A percentile compares a stretch with the other conserved stretches of the same genome.
These are phyloP conservation scores for Diaporthe caulivora DNA, from an alignment of 2,329 filamentous ascomycete genomes.

Conservation along the genomic window DNA sequence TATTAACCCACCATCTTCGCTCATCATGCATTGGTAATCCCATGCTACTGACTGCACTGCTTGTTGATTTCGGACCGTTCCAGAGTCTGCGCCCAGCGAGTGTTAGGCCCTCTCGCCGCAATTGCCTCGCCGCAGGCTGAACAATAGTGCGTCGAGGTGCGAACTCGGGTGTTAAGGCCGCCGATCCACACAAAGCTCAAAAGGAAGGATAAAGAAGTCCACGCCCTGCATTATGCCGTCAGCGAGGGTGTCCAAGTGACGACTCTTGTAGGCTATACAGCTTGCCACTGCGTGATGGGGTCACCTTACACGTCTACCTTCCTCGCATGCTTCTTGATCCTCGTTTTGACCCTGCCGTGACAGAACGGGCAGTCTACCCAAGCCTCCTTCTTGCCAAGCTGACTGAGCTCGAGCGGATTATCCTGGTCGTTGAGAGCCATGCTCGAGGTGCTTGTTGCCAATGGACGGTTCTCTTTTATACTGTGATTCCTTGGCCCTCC, in stretches of 20 bases:
- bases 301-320: constrained; percentile 1
- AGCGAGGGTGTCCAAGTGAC: not conserved
- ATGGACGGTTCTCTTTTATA: not conserved
- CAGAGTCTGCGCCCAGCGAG: not conserved
- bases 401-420: not conserved
- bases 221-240: not conserved
- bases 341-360: not conserved
- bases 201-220: not conserved
- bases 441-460: not conserved
- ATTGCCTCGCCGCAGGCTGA: constrained; percentile 3
- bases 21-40: too few species aligned
- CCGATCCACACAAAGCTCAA: not conserved
- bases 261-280: not conserved
- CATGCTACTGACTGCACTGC: not conserved
- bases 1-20: not conserved
- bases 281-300: not conserved
- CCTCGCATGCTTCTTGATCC: not conserved
- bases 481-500: not conserved
- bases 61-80: not conserved
- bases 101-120: not conserved
- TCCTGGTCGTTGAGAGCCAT: not conserved
- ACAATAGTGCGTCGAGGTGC: constrained; percentile 10
- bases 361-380: constrained; percentile 13
- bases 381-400: not conserved
- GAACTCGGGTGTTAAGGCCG: not conserved